Percentiles rank a stretch among this genome's conserved stretches.
Conservation (phyloP, 305 asterid species). For the Petunia hybrid region DNA sequence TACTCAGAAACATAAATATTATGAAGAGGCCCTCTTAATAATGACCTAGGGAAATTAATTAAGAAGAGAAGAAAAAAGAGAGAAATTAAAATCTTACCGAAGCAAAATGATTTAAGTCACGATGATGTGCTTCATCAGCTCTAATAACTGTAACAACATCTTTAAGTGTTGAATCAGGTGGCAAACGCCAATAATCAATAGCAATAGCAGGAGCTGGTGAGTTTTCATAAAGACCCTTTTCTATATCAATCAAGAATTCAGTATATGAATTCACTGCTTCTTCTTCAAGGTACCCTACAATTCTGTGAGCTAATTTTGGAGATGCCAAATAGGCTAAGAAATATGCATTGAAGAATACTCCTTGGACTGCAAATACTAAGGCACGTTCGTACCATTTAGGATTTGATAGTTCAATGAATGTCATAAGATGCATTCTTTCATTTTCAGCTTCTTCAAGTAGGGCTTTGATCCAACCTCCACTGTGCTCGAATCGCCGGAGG, state of each 20-base stretch:
- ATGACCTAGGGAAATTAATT: too few relatives aligned
- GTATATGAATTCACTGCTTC: conserved; percentile 58
- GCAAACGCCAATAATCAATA: conserved; percentile 70
- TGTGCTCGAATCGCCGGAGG: conserved; percentile 68
- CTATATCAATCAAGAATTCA: conserved; percentile 35
- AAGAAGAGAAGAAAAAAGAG: not conserved
- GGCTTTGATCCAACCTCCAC: conserved; percentile 88
- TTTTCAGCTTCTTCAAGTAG: conserved; percentile 76
- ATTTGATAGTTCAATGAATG: conserved; percentile 62
- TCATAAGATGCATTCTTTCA: conserved; percentile 83
- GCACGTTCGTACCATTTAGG: conserved; percentile 75
- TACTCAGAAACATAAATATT: not conserved
- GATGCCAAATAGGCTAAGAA: conserved; percentile 60
- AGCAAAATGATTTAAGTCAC: conserved; percentile 75
- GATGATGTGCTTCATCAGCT: conserved; percentile 84
- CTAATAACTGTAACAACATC: conserved; percentile 69
- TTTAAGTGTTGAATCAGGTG: conserved; percentile 53
- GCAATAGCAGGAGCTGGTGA: conserved; percentile 69
- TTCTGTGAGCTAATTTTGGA: conserved; percentile 68
- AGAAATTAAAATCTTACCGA: conserved; percentile 45
- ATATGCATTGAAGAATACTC: conserved; percentile 65
- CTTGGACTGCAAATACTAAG: conserved; percentile 65
- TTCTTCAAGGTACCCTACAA: conserved; percentile 69
- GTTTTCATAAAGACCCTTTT: conserved; percentile 36
- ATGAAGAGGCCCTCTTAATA: not conserved